Evolutionary conservation across 2,329 filamentous ascomycete genomes (phyloP), one percentile per base, ranked within the genome.

Genomic region (Ascochyta lentis): DNA sequence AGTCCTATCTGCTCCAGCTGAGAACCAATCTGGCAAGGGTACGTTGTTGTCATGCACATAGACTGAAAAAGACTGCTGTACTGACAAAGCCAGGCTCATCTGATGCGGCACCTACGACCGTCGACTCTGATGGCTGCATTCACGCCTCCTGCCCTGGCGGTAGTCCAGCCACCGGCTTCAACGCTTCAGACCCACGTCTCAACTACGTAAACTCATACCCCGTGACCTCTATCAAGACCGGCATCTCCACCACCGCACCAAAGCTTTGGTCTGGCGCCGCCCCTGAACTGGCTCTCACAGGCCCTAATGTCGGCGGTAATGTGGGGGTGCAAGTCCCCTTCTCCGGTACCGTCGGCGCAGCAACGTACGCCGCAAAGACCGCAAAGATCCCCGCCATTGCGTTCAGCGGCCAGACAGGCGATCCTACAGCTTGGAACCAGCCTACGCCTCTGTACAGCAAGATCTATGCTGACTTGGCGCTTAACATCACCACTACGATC

Each of bases 141-240:
- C 73, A 68, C 83, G 68, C 84, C 78, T 86, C 83, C 67, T 91
- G 89, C 67, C 78, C 85, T 0, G 75, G 80, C 9, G 78, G 80
- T 61, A 85, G 81, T 64, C 81, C 83, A 1, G 76, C 86, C 1
- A 78, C 79, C 15, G 88, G 88, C 35, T 72, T 74, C 61, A 88
- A 90, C 66, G 73, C 77, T 9, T 81, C 81, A 0, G 78, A 84
- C 56, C 78, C 84, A 0, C 81, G 83, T 5, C 79, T 89, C 41
- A 88, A 89, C 79, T 91, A 88, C 79, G 88, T 91, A 55, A 91
- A 91, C 77, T 87, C 85, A 0, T 89, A 79, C 74, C 87, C 88
- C 0, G 66, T 85, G 2, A 90, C 87, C 0, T 78, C 84, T 1
- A 86, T 89, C 66, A 81, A 84, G 54, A 83, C 84, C 69, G 88